Base-by-base conservation (phyloP, 768 basidiomycete species). In the Auricularia heimuer region DNA sequence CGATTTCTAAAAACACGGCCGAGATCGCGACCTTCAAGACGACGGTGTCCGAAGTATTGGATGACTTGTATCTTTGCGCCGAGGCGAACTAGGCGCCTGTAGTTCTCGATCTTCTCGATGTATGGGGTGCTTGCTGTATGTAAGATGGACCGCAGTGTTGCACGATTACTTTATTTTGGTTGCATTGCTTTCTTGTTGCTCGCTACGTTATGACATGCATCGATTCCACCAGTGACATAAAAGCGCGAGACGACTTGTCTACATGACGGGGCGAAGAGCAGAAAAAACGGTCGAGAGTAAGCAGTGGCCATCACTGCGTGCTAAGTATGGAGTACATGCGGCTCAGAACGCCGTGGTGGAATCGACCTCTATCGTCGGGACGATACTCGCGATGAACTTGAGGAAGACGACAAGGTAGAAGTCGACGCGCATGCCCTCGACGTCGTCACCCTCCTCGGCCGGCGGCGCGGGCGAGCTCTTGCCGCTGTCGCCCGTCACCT, bases 391-490 rank as follows among this genome's bases (percentile, higher is more conserved):
- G 73, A 98, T 97, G 78, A 98, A 98, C 82, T 98, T 99, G 79
- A 98, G 85, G 85, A 98, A 98, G 64, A 94, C 94, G 70, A 97
- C 92, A 62, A 97, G 84, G 75, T 98, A 98, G 77, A 97, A 97
- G 76, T 99, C 97, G 54, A 99, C 97, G 39, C 95, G 83, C 83
- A 99, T 88, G 42, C 94, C 95, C 71, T 94, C 93, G 12, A 85
- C 78, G 54, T 89, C 88, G 47, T 93, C 86, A 16, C 69, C 75
- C 21, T 70, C 75, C 3, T 87, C 89, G 1, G 83, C 79, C 0
- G 73, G 71, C 35, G 67, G 71, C 2, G 75, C 68, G 1, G 69
- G 66, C 6, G 70, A 70, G 18, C 62, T 66, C 71, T 82, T 84
- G 60, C 81, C 79, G 44, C 85, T 83, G 73, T 85, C 85, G 64